Percentiles rank a stretch among this genome's conserved stretches.
These are phyloP conservation scores for Tuber melanosporum DNA, from an alignment of 495 filamentous ascomycete genomes.

Conservation along the genomic window DNA sequence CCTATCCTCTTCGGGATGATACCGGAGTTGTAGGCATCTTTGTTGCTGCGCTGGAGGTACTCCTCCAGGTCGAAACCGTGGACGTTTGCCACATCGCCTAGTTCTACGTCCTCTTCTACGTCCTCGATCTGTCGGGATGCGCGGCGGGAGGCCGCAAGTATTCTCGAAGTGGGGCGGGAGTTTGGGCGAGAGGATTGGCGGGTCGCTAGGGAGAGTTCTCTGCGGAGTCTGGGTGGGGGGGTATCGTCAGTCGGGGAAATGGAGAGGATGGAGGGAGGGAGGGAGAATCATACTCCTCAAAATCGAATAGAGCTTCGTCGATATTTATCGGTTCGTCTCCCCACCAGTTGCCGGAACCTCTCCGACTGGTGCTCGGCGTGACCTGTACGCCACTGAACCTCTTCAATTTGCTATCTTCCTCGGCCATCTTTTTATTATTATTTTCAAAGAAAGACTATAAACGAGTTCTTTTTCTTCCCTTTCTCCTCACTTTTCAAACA, in stretches of 20 bases:
- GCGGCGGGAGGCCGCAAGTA: neutral
- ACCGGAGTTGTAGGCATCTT: conserved; percentile 29
- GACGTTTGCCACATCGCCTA: conserved; percentile 6
- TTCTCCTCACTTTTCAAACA: no score
- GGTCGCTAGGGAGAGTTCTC: conserved; percentile 24
- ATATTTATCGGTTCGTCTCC: conserved; percentile 33
- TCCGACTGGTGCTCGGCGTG: neutral
- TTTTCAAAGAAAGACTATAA: neutral
- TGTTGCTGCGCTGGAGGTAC: conserved; percentile 33
- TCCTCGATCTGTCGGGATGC: conserved; percentile 12
- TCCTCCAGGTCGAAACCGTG: conserved; percentile 36
- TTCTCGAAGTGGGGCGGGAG: conserved; percentile 3
- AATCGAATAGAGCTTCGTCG: conserved; percentile 32
- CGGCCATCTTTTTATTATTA: neutral
- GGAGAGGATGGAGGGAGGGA: neutral
- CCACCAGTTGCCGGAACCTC: neutral
- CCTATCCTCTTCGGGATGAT: conserved; percentile 64
- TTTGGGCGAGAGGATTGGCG: conserved; percentile 10
- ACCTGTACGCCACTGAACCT: neutral
- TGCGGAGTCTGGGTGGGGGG: conserved; percentile 21
- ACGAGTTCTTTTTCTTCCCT: neutral
- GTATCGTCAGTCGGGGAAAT: neutral
- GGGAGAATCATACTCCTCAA: conserved; percentile 29
- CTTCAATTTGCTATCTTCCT: neutral
- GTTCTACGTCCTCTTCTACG: conserved; percentile 31